These are phyloP conservation scores for Tetrahymena malaccensis DNA, from an alignment of 73 alveolate genomes.

Conservation along the genomic window DNA sequence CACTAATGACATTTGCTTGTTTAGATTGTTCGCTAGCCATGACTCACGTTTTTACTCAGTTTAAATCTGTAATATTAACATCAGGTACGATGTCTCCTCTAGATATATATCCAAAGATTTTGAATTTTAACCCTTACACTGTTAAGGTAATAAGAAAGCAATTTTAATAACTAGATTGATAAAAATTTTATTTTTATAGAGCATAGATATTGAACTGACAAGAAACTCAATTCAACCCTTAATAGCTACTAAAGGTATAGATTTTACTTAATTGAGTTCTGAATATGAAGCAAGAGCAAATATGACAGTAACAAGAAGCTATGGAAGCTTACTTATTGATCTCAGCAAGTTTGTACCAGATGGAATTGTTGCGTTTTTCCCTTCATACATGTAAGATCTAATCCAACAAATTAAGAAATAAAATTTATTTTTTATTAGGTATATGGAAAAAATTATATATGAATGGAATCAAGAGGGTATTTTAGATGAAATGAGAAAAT, in stretches of 20 bases:
- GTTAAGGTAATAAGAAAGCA: slow-evolving; percentile 32
- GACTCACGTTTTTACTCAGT: slow-evolving; percentile 51
- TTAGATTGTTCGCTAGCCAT: slow-evolving; percentile 70
- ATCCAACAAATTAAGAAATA: neutral
- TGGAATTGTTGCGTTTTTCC: slow-evolving; percentile 77
- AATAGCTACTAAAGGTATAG: slow-evolving; percentile 70
- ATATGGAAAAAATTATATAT: slow-evolving; percentile 66
- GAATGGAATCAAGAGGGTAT: slow-evolving; percentile 80
- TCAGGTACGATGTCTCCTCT: slow-evolving; percentile 79
- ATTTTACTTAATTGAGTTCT: slow-evolving; percentile 45
- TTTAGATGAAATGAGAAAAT: slow-evolving; percentile 55
- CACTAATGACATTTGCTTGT: slow-evolving; percentile 63
- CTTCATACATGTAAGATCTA: slow-evolving; percentile 41
- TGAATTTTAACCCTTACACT: slow-evolving; percentile 59
- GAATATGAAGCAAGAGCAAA: slow-evolving; percentile 72
- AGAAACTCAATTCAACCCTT: slow-evolving; percentile 72
- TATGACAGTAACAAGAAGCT: slow-evolving; percentile 65
- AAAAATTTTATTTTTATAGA: neutral
- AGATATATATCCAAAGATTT: slow-evolving; percentile 68
- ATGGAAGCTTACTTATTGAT: slow-evolving; percentile 73
- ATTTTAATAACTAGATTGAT: too few species aligned
- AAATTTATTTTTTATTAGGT: neutral
- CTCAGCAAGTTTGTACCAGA: slow-evolving; percentile 75
- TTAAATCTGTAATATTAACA: slow-evolving; percentile 60
- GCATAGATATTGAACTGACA: slow-evolving; percentile 65